These are phyloP conservation scores for Candida incommunis DNA, from an alignment of 805 yeast species.

Conservation along the genomic window DNA sequence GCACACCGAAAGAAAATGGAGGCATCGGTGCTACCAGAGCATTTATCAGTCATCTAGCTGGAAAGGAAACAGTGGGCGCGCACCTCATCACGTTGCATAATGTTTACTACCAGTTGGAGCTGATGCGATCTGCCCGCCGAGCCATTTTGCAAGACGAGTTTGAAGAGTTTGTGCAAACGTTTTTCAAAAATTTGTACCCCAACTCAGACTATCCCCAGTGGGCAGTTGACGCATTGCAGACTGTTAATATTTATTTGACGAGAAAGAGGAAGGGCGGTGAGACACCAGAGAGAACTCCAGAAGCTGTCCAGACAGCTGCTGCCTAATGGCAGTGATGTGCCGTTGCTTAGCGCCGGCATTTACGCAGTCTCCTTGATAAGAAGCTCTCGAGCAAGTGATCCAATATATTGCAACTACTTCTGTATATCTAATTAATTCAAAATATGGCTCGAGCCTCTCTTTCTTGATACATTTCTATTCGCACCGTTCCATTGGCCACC, in stretches of 20 bases:
- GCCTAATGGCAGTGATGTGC: no score
- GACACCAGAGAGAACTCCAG: neutral
- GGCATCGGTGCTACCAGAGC: slow-evolving; percentile 27
- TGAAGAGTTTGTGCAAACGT: slow-evolving; percentile 23
- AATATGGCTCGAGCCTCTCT: no score
- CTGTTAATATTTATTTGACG: slow-evolving; percentile 22
- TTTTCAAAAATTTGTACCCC: slow-evolving; percentile 21
- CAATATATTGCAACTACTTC: no score
- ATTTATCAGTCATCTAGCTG: slow-evolving; percentile 22
- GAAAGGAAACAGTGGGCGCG: slow-evolving; percentile 31
- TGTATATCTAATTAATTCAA: no score
- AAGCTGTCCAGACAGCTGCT: no score
- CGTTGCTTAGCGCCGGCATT: no score
- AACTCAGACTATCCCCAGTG: slow-evolving; percentile 26
- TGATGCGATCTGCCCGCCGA: slow-evolving; percentile 26
- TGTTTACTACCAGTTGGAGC: slow-evolving; percentile 27
- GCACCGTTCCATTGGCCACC: no score
- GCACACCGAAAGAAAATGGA: slow-evolving; percentile 19
- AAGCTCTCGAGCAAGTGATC: no score
- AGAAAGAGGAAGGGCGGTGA: slow-evolving; percentile 3
- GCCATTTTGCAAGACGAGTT: slow-evolving; percentile 26
- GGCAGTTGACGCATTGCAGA: slow-evolving; percentile 27
- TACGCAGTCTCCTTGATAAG: no score
- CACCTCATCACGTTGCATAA: slow-evolving; percentile 30
- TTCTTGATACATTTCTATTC: no score